Evolutionary conservation across 768 basidiomycete genomes (phyloP).

Genomic region (Trametes maxima): DNA sequence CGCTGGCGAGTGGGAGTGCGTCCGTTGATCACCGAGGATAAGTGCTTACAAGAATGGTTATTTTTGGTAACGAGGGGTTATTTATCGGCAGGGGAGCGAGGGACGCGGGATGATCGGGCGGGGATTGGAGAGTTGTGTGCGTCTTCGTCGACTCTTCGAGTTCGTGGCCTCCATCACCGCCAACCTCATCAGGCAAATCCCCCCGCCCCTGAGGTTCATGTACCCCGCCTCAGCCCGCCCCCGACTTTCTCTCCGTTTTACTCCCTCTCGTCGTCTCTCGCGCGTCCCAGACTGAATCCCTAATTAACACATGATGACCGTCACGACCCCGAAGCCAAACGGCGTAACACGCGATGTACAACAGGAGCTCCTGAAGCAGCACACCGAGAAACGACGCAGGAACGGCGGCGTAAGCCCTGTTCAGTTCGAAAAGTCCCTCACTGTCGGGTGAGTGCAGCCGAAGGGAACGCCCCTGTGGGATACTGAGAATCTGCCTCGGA

Average conservation of each 20-base stretch:
- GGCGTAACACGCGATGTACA: slow-evolving; percentile 46
- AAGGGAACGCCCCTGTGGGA: not conserved
- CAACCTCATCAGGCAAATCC: no score
- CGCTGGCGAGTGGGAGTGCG: not conserved
- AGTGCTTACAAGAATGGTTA: not conserved
- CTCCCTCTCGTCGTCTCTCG: no score
- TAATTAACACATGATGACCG: slow-evolving; percentile 8
- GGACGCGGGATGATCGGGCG: no score
- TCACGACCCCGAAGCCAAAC: slow-evolving; percentile 11
- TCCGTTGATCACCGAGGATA: slow-evolving; percentile 1
- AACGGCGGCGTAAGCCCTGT: slow-evolving; percentile 40
- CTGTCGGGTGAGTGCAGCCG: slow-evolving; percentile 52
- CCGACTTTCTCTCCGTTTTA: no score
- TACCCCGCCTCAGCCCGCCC: no score
- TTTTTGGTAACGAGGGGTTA: not conserved
- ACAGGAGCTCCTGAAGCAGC: slow-evolving; percentile 42
- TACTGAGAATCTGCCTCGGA: not conserved
- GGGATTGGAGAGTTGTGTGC: no score
- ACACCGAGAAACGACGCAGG: slow-evolving; percentile 34
- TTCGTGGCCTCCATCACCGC: no score
- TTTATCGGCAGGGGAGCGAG: no score
- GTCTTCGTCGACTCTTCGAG: no score
- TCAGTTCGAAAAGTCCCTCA: slow-evolving; percentile 47
- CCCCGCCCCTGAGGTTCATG: no score
- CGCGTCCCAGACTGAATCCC: not conserved